Percentiles rank a stretch among this genome's conserved stretches.
phyloP scores from a whole-genome alignment of 345 rosid species.

The Lepidium aucheri region DNA sequence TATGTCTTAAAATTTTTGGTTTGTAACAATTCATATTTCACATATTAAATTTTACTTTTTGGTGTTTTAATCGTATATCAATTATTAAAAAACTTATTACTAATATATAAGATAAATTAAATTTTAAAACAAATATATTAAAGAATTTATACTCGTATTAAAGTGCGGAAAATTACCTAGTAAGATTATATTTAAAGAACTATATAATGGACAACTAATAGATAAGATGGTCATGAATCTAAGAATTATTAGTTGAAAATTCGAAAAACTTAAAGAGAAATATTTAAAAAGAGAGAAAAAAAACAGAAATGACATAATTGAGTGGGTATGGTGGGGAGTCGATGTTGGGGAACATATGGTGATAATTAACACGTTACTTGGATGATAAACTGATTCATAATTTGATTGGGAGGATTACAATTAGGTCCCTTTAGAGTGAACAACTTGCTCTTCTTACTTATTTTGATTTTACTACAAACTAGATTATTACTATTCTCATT shows the following conservation, averaged over 20 bases:
- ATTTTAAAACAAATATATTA: too few species aligned
- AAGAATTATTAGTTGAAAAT: conserved; percentile 1
- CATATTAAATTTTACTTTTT: too few species aligned
- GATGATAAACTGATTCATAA: not conserved
- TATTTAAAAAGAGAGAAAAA: not conserved
- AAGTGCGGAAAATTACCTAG: too few species aligned
- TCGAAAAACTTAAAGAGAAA: not conserved
- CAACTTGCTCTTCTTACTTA: conserved; percentile 18
- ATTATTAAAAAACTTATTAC: too few species aligned
- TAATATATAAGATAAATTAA: too few species aligned
- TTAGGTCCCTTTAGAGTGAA: conserved; percentile 13
- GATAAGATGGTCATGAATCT: not conserved
- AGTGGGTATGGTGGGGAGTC: conserved; percentile 22
- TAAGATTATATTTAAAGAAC: not conserved
- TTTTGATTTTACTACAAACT: not conserved
- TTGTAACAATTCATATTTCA: too few species aligned
- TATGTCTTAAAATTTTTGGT: too few species aligned
- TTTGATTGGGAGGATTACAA: not conserved
- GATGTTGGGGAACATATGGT: conserved; percentile 3
- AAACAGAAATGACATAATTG: conserved; percentile 5
- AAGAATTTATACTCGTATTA: too few species aligned
- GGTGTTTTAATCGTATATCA: too few species aligned
- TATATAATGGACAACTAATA: not conserved
- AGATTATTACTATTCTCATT: not conserved
- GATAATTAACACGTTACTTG: conserved; percentile 13